phyloP scores from a whole-genome alignment of 371 early-diverging fungal species.

The Rhizopus arrhizus region DNA sequence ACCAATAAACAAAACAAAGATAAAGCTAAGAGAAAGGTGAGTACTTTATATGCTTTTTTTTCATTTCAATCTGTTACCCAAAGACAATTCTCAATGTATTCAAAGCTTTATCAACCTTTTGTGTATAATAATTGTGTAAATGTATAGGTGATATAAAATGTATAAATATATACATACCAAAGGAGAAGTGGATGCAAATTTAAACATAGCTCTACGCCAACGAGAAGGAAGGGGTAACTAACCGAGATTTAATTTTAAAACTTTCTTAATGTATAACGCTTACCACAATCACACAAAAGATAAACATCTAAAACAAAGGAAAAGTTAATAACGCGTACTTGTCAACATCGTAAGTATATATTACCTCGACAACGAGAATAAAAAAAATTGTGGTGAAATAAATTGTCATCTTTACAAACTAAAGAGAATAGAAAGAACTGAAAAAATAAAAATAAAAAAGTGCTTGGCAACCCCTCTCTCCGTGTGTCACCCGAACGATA shows the following conservation, averaged over 20 bases:
- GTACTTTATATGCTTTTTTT: background rate
- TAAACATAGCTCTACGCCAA: slow-evolving; percentile 62
- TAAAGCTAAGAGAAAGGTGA: slow-evolving; percentile 45
- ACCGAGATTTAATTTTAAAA: background rate
- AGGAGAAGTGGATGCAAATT: slow-evolving; percentile 53
- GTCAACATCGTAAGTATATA: background rate
- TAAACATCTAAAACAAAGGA: slow-evolving; percentile 44
- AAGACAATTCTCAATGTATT: slow-evolving; percentile 62
- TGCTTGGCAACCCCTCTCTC: background rate
- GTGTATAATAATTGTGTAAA: background rate
- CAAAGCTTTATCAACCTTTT: slow-evolving; percentile 51
- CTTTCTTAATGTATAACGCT: slow-evolving; percentile 8
- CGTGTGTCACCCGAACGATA: background rate
- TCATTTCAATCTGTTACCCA: slow-evolving; percentile 47
- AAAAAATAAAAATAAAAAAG: slow-evolving; percentile 7
- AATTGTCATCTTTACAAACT: slow-evolving; percentile 45
- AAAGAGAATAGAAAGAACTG: background rate
- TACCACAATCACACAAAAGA: slow-evolving; percentile 56
- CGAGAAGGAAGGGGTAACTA: slow-evolving; percentile 65
- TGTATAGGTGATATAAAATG: slow-evolving; percentile 8
- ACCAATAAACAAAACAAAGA: slow-evolving; percentile 68
- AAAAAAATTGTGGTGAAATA: slow-evolving; percentile 47
- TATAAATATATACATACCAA: slow-evolving; percentile 28
- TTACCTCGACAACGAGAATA: slow-evolving; percentile 51
- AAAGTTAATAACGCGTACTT: background rate